Percentiles rank a stretch among this genome's conserved stretches.
These are phyloP conservation scores for Cylindricascospora bacillispora DNA, from an alignment of 1,139 yeast genomes.

Conservation along the genomic window DNA sequence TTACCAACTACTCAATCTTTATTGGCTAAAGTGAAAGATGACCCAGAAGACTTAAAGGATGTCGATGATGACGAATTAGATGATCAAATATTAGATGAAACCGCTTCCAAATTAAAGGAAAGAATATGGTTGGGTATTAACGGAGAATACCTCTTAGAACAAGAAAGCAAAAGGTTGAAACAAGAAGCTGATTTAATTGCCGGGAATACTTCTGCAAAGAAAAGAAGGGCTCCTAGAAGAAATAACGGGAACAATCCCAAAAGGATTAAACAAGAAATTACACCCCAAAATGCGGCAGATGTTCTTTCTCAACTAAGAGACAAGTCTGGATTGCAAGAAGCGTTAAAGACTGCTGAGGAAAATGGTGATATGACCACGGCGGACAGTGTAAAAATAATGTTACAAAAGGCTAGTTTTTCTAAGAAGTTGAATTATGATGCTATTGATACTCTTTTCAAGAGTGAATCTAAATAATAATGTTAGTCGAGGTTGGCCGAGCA, in stretches of 20 bases:
- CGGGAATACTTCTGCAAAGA: constrained; percentile 52
- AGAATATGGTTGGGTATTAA: constrained; percentile 81
- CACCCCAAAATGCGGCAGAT: constrained; percentile 8
- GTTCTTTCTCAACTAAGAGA: constrained; percentile 16
- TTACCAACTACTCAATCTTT: constrained; percentile 46
- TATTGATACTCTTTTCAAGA: constrained; percentile 49
- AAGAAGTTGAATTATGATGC: constrained; percentile 82
- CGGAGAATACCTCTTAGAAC: constrained; percentile 73
- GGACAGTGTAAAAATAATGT: constrained; percentile 51
- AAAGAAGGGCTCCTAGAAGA: constrained; percentile 27
- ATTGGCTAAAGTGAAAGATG: constrained; percentile 43
- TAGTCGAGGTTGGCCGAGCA: no score
- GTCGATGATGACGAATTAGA: constrained; percentile 75
- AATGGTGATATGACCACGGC: constrained; percentile 58
- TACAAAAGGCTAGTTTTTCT: constrained; percentile 60
- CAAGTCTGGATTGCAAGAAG: constrained; percentile 24
- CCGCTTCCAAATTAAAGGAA: constrained; percentile 59
- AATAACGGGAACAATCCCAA: constrained; percentile 8
- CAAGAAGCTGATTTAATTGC: constrained; percentile 76
- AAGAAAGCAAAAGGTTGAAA: constrained; percentile 73
- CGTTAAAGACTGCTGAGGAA: constrained; percentile 28
- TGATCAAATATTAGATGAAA: constrained; percentile 44
- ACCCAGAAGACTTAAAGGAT: constrained; percentile 52
- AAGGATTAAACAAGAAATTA: constrained; percentile 4
- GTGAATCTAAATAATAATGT: no score